Conservation (phyloP, 2,329 filamentous ascomycete genomes). For the Cyanodermella asteris region DNA sequence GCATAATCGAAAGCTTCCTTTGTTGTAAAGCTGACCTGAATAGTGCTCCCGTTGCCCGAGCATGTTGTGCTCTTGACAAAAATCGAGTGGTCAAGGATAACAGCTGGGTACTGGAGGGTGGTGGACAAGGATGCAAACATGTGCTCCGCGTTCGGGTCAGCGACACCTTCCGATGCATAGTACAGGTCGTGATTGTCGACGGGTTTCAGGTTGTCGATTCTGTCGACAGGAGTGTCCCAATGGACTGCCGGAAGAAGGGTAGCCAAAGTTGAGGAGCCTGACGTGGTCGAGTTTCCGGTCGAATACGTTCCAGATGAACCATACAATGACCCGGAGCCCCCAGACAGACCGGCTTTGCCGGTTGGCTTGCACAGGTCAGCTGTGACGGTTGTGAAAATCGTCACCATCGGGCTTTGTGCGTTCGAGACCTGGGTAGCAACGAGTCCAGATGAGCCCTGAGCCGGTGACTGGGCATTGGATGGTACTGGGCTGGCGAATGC, state of each 20-base stretch:
- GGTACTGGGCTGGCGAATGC: too few relatives aligned
- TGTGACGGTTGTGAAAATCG: too few relatives aligned
- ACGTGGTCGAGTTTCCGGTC: too few relatives aligned
- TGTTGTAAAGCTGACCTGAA: slow-evolving; percentile 1
- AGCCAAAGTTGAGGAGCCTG: too few relatives aligned
- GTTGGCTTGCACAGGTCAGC: too few relatives aligned
- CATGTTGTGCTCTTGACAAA: neutral
- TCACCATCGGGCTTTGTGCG: too few relatives aligned
- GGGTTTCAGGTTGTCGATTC: neutral
- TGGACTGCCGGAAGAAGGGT: slow-evolving; percentile 1
- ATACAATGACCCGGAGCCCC: too few relatives aligned
- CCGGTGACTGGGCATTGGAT: too few relatives aligned
- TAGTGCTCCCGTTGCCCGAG: neutral
- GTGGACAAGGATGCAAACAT: neutral
- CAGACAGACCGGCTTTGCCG: too few relatives aligned
- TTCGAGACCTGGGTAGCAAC: too few relatives aligned
- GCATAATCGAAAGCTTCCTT: slow-evolving; percentile 1
- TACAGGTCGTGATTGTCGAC: slow-evolving; percentile 1
- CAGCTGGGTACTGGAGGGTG: neutral
- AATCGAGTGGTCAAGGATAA: slow-evolving; percentile 2
- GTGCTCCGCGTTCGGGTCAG: slow-evolving; percentile 1
- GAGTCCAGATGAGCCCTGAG: too few relatives aligned
- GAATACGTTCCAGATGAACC: too few relatives aligned
- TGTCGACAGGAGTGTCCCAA: neutral
- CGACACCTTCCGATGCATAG: neutral